phyloP scores from a whole-genome alignment of 805 yeast species.

The Lipomyces orientalis region DNA sequence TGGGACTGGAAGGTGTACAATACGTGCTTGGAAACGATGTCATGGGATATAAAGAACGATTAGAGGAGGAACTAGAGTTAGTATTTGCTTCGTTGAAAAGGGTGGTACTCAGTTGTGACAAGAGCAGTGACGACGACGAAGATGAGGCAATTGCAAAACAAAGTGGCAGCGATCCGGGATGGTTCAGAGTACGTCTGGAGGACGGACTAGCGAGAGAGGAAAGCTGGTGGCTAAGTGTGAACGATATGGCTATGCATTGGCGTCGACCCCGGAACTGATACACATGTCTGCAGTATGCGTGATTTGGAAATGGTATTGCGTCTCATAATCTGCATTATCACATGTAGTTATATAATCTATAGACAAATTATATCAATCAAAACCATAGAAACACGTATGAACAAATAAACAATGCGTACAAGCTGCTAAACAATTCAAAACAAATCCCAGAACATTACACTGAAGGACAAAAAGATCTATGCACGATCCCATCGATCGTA shows the following conservation, averaged over 20 bases:
- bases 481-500: neutral
- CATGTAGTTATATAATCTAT: neutral
- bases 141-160: neutral
- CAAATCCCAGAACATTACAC: neutral
- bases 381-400: neutral
- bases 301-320: neutral
- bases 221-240: constrained; percentile 37
- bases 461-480: neutral
- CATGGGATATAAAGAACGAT: constrained; percentile 23
- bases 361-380: neutral
- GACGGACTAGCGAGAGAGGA: constrained; percentile 29
- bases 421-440: neutral
- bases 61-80: constrained; percentile 25
- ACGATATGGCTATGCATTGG: constrained; percentile 36
- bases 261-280: constrained; percentile 4
- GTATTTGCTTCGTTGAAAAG: constrained; percentile 10
- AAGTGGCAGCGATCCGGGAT: constrained; percentile 4
- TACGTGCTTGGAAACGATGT: constrained; percentile 35
- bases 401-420: neutral
- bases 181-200: constrained; percentile 24
- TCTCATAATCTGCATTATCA: neutral
- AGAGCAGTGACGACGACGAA: neutral
- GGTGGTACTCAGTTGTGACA: constrained; percentile 10
- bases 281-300: neutral
- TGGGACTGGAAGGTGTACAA: constrained; percentile 25